Evolutionary conservation across 306 rosid genomes (phyloP), one percentile per base, ranked within the genome.

Genomic region (Arachis hypogaea): DNA sequence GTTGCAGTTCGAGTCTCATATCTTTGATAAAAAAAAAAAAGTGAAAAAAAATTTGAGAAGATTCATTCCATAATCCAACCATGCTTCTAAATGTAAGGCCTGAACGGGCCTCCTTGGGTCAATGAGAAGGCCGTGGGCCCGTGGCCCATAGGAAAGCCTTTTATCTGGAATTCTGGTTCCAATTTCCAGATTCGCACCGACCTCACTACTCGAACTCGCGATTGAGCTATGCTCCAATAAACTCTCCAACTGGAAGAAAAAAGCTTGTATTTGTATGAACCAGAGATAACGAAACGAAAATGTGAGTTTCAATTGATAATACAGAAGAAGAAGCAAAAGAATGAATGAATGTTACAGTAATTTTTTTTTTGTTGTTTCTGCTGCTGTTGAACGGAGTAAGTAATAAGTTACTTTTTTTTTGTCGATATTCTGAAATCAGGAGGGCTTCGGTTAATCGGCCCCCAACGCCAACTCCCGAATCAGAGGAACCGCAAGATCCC

Each of bases 361-460:
- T 22, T 22, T 22, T 22, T 22, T 22, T 22, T 1, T 22, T 22
- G 28, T 22, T 22, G 28, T 22, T 22, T 22, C 28, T 22, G 28
- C 28, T 22, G 28, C 28, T 22, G 28, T 22, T 22, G 28, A 22
- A 22, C 28, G 1, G 38, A 33, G 38, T 33, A 33, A 33, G 38
- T 33, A 33, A 33, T 33, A 33, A 33, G 38, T 33, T 4, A 52
- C 1, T 11, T 16, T 12, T 18, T 2, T 52, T 30, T 63, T 63
- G 3, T 63, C 2, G 7, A 41, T 7, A 11, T 50, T 43, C 45
- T 44, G 9, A 36, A 65, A 44, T 38, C 56, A 87, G 91, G 91
- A 84, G 83, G 78, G 75, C 81, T 73, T 87, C 91, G 54, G 79
- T 72, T 54, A 87, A 87, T 77, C 85, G 88, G 42, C 83, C 84